Percentiles rank a stretch among this genome's conserved stretches.
Conservation (phyloP, 164 flowering plant species). For the Nymphaea thermarum region DNA sequence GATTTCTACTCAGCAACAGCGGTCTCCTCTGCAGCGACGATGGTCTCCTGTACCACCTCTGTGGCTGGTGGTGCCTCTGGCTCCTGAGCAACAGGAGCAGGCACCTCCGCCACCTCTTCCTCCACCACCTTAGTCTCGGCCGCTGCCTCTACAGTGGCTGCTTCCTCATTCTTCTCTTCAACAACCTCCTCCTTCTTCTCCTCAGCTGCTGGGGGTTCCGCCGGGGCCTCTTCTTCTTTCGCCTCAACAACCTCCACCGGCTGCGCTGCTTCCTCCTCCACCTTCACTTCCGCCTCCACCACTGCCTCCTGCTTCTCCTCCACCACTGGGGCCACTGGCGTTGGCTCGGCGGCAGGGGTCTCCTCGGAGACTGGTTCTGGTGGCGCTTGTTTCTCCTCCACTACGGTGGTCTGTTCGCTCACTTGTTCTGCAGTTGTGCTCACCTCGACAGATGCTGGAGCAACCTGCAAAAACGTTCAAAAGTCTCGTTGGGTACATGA, state of each 20-base stretch:
- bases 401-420: neutral
- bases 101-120: neutral
- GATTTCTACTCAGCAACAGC: neutral
- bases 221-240: neutral
- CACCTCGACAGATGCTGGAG: neutral
- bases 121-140: neutral
- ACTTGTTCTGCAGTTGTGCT: neutral
- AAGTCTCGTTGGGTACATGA: no score
- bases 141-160: neutral
- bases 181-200: neutral
- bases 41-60: neutral
- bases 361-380: neutral
- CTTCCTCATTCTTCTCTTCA: neutral
- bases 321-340: neutral
- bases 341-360: neutral
- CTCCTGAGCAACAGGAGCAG: neutral
- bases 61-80: neutral
- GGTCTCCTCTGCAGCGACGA: neutral
- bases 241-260: neutral
- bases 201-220: neutral
- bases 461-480: neutral
- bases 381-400: neutral
- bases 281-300: neutral
- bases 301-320: neutral
- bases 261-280: neutral